phyloP scores from a whole-genome alignment of 139 green algal genomes.

The Coelastrella sp. region DNA sequence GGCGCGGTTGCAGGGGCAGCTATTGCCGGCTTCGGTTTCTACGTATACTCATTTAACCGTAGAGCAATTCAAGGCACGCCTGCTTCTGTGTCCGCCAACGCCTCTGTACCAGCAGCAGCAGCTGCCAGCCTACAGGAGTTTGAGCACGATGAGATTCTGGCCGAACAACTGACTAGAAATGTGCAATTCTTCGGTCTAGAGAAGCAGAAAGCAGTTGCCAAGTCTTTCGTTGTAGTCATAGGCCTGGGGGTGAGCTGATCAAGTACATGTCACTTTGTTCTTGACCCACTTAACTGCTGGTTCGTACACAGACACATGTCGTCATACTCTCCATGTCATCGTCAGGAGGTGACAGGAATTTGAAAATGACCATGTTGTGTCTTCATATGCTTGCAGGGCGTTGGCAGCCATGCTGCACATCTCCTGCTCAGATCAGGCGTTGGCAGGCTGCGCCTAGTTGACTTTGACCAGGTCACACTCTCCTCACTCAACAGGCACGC shows the following conservation, averaged over 20 bases:
- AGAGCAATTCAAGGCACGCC: too few relatives aligned
- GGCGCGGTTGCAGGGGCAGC: constrained; percentile 32
- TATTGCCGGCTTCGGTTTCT: background rate
- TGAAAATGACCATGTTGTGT: too few relatives aligned
- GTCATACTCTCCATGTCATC: too few relatives aligned
- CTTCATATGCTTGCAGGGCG: constrained; percentile 76
- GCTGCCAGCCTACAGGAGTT: constrained; percentile 47
- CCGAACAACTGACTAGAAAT: constrained; percentile 93
- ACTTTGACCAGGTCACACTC: constrained; percentile 95
- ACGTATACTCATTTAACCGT: too few relatives aligned
- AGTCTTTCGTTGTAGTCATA: constrained; percentile 93
- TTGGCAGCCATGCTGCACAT: constrained; percentile 95
- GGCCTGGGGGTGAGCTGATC: constrained; percentile 84
- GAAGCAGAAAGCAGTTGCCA: constrained; percentile 72
- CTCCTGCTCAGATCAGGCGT: constrained; percentile 95
- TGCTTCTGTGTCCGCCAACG: too few relatives aligned
- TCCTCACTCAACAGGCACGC: constrained; percentile 84
- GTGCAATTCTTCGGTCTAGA: constrained; percentile 93
- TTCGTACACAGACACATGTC: too few relatives aligned
- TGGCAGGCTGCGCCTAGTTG: constrained; percentile 89
- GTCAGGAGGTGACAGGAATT: too few relatives aligned
- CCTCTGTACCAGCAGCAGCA: background rate
- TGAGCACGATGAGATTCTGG: constrained; percentile 81
- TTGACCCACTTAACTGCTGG: too few relatives aligned
- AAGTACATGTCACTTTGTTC: too few relatives aligned